Evolutionary conservation across 108 stramenopile genomes (phyloP).

Genomic region (Skeletonema marinoi): DNA sequence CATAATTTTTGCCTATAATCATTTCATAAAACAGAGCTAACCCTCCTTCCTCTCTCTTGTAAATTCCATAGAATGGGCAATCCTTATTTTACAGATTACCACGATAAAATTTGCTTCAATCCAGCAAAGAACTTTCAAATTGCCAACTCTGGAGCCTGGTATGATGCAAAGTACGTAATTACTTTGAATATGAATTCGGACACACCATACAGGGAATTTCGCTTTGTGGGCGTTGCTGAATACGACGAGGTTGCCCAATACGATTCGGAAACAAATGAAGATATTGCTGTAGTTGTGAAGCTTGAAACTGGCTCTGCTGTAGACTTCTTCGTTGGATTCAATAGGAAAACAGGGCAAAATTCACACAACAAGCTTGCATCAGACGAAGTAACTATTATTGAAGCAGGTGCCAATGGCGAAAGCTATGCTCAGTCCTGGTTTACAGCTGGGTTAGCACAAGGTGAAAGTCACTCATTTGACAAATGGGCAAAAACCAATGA

Average conservation of each 20-base stretch:
- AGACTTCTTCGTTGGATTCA: slow-evolving; percentile 1
- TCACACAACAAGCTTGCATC: background rate
- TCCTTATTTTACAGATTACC: background rate
- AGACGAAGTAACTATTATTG: background rate
- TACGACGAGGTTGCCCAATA: background rate
- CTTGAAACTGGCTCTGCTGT: background rate
- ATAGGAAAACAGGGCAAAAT: background rate
- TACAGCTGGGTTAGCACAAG: no score
- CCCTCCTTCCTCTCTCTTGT: background rate
- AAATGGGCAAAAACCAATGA: background rate
- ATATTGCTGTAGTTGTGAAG: background rate
- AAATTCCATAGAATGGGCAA: slow-evolving; percentile 4
- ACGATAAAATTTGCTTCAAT: background rate
- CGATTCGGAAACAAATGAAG: background rate
- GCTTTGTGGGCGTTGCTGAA: background rate
- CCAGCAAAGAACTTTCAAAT: background rate
- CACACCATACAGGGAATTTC: background rate
- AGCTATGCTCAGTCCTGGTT: background rate
- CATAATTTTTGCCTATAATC: background rate
- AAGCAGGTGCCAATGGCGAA: background rate
- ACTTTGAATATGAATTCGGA: background rate
- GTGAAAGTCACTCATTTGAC: no score
- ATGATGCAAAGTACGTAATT: background rate
- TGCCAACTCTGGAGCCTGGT: background rate
- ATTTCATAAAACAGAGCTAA: background rate